These are phyloP conservation scores for Fusarium palustre DNA, from an alignment of 2,329 filamentous ascomycete genomes.

Conservation along the genomic window DNA sequence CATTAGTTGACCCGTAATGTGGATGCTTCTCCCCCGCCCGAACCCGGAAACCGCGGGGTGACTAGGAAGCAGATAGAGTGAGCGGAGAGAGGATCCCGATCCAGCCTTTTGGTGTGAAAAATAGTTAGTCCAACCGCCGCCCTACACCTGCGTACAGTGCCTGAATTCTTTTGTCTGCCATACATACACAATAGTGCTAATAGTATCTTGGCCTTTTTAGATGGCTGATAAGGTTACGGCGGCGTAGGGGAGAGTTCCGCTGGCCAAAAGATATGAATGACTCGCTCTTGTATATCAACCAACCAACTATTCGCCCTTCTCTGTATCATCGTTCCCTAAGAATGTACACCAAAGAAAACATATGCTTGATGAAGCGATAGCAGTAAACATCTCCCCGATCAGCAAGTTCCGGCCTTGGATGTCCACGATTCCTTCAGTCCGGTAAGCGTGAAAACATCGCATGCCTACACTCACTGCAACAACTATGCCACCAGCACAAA, in stretches of 20 bases:
- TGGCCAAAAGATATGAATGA: not conserved
- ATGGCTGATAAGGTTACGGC: no score
- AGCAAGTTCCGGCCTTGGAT: not conserved
- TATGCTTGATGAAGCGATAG: not conserved
- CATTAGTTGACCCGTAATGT: conserved; percentile 26
- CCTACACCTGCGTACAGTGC: not conserved
- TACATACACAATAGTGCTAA: no score
- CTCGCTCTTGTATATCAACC: not conserved
- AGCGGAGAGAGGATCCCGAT: no score
- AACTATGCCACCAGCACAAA: not conserved
- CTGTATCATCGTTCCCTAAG: not conserved
- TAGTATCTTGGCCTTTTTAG: not conserved
- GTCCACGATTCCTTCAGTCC: not conserved
- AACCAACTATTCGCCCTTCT: no score
- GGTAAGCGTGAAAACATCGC: not conserved
- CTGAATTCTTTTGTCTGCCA: not conserved
- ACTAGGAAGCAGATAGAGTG: conserved; percentile 12
- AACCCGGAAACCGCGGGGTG: conserved; percentile 41
- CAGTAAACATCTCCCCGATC: not conserved
- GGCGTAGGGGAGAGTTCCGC: no score
- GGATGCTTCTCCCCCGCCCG: conserved; percentile 22
- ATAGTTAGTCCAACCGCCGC: not conserved
- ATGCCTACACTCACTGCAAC: not conserved
- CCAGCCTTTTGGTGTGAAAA: no score
- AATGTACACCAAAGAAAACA: not conserved